phyloP scores from a whole-genome alignment of 495 filamentous ascomycete genomes.

The Aspergillus heteromorphus region DNA sequence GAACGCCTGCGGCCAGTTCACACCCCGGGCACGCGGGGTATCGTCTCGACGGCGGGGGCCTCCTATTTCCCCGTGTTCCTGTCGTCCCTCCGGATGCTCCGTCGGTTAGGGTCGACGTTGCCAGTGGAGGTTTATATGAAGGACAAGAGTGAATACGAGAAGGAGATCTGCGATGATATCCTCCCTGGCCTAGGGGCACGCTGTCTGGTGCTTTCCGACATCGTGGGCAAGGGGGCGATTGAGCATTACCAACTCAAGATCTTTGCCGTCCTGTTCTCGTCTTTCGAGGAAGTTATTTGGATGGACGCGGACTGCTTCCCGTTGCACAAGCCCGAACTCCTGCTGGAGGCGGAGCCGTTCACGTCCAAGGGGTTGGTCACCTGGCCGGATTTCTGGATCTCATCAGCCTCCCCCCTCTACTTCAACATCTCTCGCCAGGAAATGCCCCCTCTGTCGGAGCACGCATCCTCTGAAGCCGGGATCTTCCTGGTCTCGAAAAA shows the following conservation, averaged over 20 bases:
- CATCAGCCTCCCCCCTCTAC: conserved; percentile 47
- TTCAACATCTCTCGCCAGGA: conserved; percentile 48
- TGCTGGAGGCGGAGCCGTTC: conserved; percentile 50
- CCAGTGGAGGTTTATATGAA: conserved; percentile 57
- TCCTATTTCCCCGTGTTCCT: conserved; percentile 44
- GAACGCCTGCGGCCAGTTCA: conserved; percentile 38
- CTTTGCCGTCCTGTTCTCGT: conserved; percentile 56
- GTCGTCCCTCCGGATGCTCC: conserved; percentile 52
- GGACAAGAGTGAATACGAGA: conserved; percentile 43
- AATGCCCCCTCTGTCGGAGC: conserved; percentile 31
- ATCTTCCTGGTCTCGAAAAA: conserved; percentile 54
- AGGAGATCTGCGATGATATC: conserved; percentile 45
- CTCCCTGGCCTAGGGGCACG: conserved; percentile 47
- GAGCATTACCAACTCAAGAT: conserved; percentile 54
- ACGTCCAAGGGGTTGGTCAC: conserved; percentile 47
- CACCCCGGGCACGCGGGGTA: conserved; percentile 42
- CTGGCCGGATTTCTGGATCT: conserved; percentile 60
- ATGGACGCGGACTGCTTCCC: conserved; percentile 58
- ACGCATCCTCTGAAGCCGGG: conserved; percentile 51
- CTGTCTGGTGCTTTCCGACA: conserved; percentile 46
- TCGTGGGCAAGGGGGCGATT: conserved; percentile 36
- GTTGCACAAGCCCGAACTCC: conserved; percentile 43
- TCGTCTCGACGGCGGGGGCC: conserved; percentile 49
- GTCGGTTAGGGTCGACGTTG: conserved; percentile 49
- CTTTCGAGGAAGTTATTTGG: conserved; percentile 56